Evolutionary conservation across 176 grass and related monocot species (phyloP).

Genomic region (Puya raimondii): DNA sequence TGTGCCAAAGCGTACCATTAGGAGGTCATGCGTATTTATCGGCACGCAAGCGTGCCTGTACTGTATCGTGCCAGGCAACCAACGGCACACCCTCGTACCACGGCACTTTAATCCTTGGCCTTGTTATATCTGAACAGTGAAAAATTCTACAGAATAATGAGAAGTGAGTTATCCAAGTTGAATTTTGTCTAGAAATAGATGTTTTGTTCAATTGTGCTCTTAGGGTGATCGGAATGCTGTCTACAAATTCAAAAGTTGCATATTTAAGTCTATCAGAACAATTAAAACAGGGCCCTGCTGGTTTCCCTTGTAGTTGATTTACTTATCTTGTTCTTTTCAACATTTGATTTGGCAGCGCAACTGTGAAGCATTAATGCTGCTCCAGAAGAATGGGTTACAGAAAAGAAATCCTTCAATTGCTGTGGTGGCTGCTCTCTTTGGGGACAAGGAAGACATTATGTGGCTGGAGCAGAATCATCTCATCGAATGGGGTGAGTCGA

Average conservation of each 20-base stretch:
- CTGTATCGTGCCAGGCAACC: too few species aligned
- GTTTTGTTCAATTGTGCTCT: not conserved
- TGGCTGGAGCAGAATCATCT: constrained; percentile 49
- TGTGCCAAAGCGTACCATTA: too few species aligned
- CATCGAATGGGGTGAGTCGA: constrained; percentile 42
- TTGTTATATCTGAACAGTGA: too few species aligned
- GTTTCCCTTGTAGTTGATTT: constrained; percentile 3
- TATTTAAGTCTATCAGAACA: too few species aligned
- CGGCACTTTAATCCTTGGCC: too few species aligned
- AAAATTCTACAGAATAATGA: too few species aligned
- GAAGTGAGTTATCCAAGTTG: too few species aligned
- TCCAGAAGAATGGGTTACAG: constrained; percentile 79
- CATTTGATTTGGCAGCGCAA: constrained; percentile 64
- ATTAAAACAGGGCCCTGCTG: not conserved
- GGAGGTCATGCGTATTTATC: too few species aligned
- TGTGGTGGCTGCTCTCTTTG: constrained; percentile 74
- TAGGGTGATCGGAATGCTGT: not conserved
- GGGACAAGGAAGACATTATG: constrained; percentile 55
- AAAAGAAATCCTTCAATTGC: constrained; percentile 67
- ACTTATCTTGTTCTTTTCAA: constrained; percentile 4
- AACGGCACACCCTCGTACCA: too few species aligned
- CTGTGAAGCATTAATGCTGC: constrained; percentile 90
- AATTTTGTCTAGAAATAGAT: not conserved
- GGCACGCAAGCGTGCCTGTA: too few species aligned
- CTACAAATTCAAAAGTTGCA: not conserved